Evolutionary conservation across 2,329 filamentous ascomycete genomes (phyloP), one percentile per base, ranked within the genome.

Genomic region (Scedosporium minutisporum): DNA sequence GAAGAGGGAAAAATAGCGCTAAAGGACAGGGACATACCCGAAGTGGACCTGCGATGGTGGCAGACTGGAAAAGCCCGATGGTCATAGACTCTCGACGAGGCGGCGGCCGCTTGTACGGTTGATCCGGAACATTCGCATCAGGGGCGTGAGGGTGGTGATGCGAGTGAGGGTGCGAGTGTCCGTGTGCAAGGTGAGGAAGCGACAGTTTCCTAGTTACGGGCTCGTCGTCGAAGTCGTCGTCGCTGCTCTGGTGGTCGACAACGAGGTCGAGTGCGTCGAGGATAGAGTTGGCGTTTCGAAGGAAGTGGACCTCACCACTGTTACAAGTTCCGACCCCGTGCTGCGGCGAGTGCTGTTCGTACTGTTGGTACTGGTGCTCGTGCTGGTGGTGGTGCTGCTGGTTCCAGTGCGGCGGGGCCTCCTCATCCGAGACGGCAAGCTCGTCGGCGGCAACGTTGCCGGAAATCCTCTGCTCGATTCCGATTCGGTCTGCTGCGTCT

Each of bases 241-340:
- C 85, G 42, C 82, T 81, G 58, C 85, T 73, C 67, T 72, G 68
- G 2, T 73, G 58, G 72, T 85, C 77, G 64, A 85, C 76, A 68
- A 84, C 73, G 61, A 82, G 68, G 25, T 83, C 77, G 27, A 75
- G 67, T 61, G 69, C 71, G 0, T 81, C 75, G 51, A 78, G 81
- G 5, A 78, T 70, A 3, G 63, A 72, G 60, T 75, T 75, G 60
- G 62, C 63, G 58, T 58, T 41, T 58, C 55, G 55, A 23, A 23
- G 21, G 3, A 14, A 12, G 51, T 25, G 18, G 23, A 27, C 21
- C 18, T 55, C 51, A 27, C 51, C 51, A 23, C 55, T 58, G 55
- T 33, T 58, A 33, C 14, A 58, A 4, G 55, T 58, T 23, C 55
- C 27, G 55, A 58, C 27, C 55, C 33, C 55, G 16, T 58, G 55